Percentiles rank a stretch among this genome's conserved stretches.
Conservation (phyloP, 2,329 filamentous ascomycete genomes). For the Colletotrichum sp. region DNA sequence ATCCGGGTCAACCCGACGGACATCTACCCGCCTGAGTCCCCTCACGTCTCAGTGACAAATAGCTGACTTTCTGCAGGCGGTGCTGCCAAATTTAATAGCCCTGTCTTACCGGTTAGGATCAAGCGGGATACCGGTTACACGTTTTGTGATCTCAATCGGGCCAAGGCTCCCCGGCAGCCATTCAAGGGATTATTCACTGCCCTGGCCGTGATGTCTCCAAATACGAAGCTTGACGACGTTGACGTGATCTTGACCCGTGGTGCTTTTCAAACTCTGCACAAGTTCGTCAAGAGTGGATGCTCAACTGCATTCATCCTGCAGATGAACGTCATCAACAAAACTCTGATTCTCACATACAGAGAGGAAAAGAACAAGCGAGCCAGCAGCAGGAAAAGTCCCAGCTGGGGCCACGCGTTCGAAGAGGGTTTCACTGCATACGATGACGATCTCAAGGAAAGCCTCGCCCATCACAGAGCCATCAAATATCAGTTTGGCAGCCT, state of each 20-base stretch:
- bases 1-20: neutral
- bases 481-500: conserved; percentile 47
- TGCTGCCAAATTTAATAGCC: neutral
- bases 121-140: neutral
- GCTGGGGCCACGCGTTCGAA: neutral
- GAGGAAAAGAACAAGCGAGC: neutral
- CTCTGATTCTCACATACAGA: neutral
- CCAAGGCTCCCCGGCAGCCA: neutral
- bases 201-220: neutral
- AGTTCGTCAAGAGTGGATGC: neutral
- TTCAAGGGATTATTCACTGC: neutral
- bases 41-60: neutral
- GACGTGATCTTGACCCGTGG: neutral
- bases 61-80: neutral
- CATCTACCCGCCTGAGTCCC: neutral
- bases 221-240: neutral
- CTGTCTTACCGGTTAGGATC: neutral
- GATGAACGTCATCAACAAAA: neutral
- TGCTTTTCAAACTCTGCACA: neutral
- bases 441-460: conserved; percentile 31
- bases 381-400: neutral
- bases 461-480: conserved; percentile 50
- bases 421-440: neutral
- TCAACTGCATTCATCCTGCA: neutral
- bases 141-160: neutral